Conservation (phyloP, 768 basidiomycete species). For the Lepiota brunneoincarnata region DNA sequence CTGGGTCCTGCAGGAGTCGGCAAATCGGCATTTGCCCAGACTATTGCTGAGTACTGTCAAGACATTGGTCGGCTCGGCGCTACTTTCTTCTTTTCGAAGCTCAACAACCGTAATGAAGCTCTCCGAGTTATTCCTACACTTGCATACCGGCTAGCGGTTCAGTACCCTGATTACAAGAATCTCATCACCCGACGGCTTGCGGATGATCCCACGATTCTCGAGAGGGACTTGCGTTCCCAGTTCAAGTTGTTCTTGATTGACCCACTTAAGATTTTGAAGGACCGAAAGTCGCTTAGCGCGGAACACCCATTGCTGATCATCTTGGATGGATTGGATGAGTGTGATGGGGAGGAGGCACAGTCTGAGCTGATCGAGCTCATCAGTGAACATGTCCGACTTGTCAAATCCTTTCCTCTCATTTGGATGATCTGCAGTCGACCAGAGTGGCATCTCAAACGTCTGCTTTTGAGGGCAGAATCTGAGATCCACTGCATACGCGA, state of each 20-base stretch:
- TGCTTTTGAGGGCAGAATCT: background rate
- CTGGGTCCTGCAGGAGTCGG: slow-evolving; percentile 1
- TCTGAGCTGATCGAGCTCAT: slow-evolving; percentile 7
- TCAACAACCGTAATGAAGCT: background rate
- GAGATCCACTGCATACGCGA: background rate
- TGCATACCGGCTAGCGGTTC: background rate
- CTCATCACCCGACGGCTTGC: background rate
- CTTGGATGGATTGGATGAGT: slow-evolving; percentile 8
- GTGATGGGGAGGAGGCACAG: background rate
- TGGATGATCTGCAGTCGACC: slow-evolving; percentile 3
- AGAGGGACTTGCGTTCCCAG: background rate
- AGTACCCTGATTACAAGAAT: background rate
- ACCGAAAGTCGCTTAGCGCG: background rate
- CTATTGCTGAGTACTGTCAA: background rate
- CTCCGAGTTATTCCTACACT: slow-evolving; percentile 1
- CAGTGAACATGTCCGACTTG: background rate
- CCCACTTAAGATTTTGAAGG: background rate
- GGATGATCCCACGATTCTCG: background rate
- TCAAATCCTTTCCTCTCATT: background rate
- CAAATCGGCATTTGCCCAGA: background rate
- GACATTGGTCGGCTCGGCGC: background rate
- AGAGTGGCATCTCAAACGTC: slow-evolving; percentile 3
- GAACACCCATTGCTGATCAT: background rate
- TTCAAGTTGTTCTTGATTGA: background rate
- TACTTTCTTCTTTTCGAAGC: slow-evolving; percentile 4